Base-by-base conservation (phyloP, 257 asterid genomes). In the Eustoma russellianum region DNA sequence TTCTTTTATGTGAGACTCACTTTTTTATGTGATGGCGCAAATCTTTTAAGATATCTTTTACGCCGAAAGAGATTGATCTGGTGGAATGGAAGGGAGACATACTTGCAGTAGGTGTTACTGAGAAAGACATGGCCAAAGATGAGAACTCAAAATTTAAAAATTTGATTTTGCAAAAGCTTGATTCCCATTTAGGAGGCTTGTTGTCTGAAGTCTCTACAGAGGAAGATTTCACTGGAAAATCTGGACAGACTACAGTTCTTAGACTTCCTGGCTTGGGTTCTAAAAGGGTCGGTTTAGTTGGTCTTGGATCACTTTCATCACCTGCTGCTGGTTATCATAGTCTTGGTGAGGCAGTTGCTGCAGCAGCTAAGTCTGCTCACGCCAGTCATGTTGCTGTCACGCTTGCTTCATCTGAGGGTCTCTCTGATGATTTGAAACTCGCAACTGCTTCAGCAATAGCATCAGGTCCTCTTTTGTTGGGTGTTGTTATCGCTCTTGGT, bases 31-130 rank as follows among this genome's bases (percentile, higher is more conserved):
- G 49, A 64, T 11, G 60, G 14, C 15, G 59, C 30, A 50, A 53
- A 48, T 63, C 48, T 56, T 57, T 59, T 56, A 64, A 91, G 97
- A 81, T 92, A 66, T 74, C 94, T 43, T 76, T 92, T 75, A 66
- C 83, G 43, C 94, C 95, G 19, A 88, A 92, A 81, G 97, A 85
- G 59, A 72, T 78, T 52, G 94, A 88, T 71, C 63, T 85, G 74
- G 79, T 73, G 5, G 93, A 83, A 76, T 92, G 98, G 98, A 92
- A 88, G 78, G 98, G 98, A 49, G 98, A 88, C 73, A 76, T 92
- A 48, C 94, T 92, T 47, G 94, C 90, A 14, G 90, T 92, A 38
- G 98, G 95, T 13, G 91, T 83, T 52, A 76, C 94, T 0, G 95
- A 83, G 74, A 83, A 71, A 63, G 98, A 92, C 73, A 61, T 73